Conservation (phyloP, 768 basidiomycete species). For the Mycena sanguinolenta region DNA sequence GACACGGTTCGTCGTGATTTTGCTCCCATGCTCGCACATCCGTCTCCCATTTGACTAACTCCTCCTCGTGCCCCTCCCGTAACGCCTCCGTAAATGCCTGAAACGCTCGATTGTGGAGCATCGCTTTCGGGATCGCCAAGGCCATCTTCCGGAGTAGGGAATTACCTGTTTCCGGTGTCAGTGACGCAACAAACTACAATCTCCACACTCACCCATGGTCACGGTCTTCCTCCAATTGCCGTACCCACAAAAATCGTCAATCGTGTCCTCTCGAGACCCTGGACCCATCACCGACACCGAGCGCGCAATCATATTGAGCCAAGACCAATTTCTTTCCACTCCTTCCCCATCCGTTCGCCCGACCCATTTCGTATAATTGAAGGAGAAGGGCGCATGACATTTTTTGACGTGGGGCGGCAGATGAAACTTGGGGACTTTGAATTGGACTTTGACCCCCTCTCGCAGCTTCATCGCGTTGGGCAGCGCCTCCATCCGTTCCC, state of each 20-base stretch:
- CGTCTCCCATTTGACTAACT: conserved; percentile 33
- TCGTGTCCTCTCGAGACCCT: conserved; percentile 28
- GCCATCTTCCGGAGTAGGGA: conserved; percentile 16
- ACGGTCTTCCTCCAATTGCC: conserved; percentile 30
- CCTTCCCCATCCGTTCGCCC: conserved; percentile 42
- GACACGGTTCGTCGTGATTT: conserved; percentile 27
- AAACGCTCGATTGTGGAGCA: conserved; percentile 26
- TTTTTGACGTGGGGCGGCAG: conserved; percentile 27
- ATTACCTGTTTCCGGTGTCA: no score
- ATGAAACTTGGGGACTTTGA: conserved; percentile 45
- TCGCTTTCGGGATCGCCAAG: conserved; percentile 35
- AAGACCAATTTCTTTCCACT: conserved; percentile 38
- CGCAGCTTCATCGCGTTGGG: conserved; percentile 16
- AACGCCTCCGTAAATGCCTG: conserved; percentile 35
- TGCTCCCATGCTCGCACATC: conserved; percentile 31
- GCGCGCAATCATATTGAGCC: conserved; percentile 32
- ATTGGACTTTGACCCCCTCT: background rate
- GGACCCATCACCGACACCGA: conserved; percentile 38
- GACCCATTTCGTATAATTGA: conserved; percentile 35
- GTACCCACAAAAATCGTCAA: conserved; percentile 37
- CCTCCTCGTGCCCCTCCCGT: conserved; percentile 22
- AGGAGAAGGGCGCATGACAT: conserved; percentile 37
- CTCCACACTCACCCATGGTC: conserved; percentile 4
- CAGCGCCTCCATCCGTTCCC: conserved; percentile 17
- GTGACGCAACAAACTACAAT: no score